A percentile compares a stretch with the other conserved stretches of the same genome.
These are phyloP conservation scores for Amanita jacksonii DNA, from an alignment of 768 basidiomycete species.

Conservation along the genomic window DNA sequence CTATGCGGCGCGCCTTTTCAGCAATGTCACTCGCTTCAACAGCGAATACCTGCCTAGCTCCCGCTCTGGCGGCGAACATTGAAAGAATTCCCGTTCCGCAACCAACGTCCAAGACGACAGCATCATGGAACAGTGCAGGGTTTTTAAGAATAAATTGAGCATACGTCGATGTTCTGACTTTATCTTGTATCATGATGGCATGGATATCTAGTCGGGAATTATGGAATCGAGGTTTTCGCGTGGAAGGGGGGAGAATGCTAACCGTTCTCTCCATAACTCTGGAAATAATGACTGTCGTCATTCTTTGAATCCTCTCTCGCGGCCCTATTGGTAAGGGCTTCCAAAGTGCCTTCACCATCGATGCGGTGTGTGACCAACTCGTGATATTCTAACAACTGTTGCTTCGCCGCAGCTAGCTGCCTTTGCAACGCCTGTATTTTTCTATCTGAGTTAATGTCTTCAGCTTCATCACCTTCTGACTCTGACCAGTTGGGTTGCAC, in stretches of 20 bases:
- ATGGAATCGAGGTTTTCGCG: neutral
- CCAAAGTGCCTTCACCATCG: constrained; percentile 33
- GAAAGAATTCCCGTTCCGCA: constrained; percentile 94
- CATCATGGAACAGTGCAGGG: constrained; percentile 71
- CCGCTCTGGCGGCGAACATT: constrained; percentile 81
- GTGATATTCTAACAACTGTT: constrained; percentile 56
- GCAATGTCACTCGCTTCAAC: constrained; percentile 87
- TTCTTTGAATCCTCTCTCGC: constrained; percentile 30
- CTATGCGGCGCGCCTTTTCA: constrained; percentile 65
- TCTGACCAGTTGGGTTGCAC: constrained; percentile 24
- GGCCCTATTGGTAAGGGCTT: constrained; percentile 29
- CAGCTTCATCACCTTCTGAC: constrained; percentile 50
- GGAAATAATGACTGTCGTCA: constrained; percentile 91
- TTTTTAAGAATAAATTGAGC: constrained; percentile 84
- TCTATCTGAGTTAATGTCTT: constrained; percentile 22
- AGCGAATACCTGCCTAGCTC: constrained; percentile 84
- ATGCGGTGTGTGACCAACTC: constrained; percentile 45
- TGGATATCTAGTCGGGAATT: constrained; percentile 65
- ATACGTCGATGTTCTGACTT: constrained; percentile 88
- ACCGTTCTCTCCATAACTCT: constrained; percentile 88
- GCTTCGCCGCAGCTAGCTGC: constrained; percentile 48
- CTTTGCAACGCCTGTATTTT: constrained; percentile 52
- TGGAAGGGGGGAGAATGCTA: constrained; percentile 10
- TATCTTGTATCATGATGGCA: constrained; percentile 93
- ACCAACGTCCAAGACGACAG: constrained; percentile 88